Conservation (phyloP, 2,329 filamentous ascomycete species). For the Chaetothyriales sp. region DNA sequence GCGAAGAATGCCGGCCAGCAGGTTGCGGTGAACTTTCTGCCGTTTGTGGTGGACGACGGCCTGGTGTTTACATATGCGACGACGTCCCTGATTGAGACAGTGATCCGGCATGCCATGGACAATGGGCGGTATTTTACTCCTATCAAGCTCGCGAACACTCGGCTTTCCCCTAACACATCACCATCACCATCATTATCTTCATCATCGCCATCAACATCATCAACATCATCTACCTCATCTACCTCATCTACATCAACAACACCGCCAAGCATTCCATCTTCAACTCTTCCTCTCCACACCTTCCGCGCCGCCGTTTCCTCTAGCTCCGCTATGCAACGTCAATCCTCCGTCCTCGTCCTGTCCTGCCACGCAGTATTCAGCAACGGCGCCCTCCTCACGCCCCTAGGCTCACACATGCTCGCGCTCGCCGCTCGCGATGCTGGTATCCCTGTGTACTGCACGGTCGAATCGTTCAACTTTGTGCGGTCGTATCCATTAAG, state of each 20-base stretch:
- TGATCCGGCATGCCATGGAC: background rate
- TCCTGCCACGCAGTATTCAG: constrained; percentile 76
- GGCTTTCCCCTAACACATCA: constrained; percentile 58
- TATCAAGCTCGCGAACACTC: constrained; percentile 5
- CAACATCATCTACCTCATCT: background rate
- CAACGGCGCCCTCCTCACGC: constrained; percentile 82
- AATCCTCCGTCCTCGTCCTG: constrained; percentile 41
- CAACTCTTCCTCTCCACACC: constrained; percentile 11
- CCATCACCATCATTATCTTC: constrained; percentile 38
- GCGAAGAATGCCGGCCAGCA: constrained; percentile 71
- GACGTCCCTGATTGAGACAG: constrained; percentile 52
- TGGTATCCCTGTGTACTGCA: constrained; percentile 74
- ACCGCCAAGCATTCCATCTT: constrained; percentile 4
- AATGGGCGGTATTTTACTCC: constrained; percentile 26
- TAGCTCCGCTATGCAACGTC: constrained; percentile 10
- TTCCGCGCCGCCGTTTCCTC: constrained; percentile 11
- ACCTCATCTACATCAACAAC: background rate
- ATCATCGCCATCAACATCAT: constrained; percentile 7
- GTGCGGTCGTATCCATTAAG: constrained; percentile 71
- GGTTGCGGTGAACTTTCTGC: constrained; percentile 45
- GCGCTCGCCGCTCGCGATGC: constrained; percentile 62
- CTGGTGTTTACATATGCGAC: constrained; percentile 53
- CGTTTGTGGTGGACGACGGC: background rate
- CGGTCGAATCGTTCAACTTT: constrained; percentile 94
- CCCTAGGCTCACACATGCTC: constrained; percentile 77